Base-by-base conservation (phyloP, 2,329 filamentous ascomycete genomes). In the Apiospora saccharicola region DNA sequence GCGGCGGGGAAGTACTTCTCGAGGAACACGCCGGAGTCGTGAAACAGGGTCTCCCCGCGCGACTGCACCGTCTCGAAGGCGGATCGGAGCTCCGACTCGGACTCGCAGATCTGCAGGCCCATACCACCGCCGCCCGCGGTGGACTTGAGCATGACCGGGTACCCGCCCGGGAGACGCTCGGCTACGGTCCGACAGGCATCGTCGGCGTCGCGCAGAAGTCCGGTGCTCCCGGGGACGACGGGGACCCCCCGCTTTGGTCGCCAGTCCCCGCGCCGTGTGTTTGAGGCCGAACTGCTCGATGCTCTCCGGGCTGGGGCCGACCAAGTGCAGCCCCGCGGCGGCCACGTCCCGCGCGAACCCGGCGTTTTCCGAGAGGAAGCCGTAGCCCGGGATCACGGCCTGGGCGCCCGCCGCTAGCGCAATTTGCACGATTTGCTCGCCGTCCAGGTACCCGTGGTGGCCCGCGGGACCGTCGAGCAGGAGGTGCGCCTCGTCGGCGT, bases 121-220 rank as follows among this genome's bases (percentile, higher is more conserved):
- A 92, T 91, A 4, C 91, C 91, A 5, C 91, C 91, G 1, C 91
- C 90, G 4, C 89, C 89, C 41, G 85, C 89, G 0, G 89, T 88
- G 0, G 89, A 89, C 79, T 93, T 93, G 44, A 90, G 82, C 75
- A 89, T 86, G 14, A 89, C 84, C 49, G 83, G 83, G 72, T 81
- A 85, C 0, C 81, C 81, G 0, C 82, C 77, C 8, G 53, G 53
- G 16, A 64, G 57, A 10, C 14, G 34, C 44, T 70, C 47, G 14
- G 44, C 43, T 24, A 76, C 79, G 37, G 77, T 75, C 74, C 87
- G 86, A 71, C 88, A 85, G 7, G 92, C 90, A 78, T 92, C 87
- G 1, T 82, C 79, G 74, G 64, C 73, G 46, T 41, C 71, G 8
- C 44, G 22, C 13, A 79, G 67, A n/a, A 76, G 53, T 1, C 74